Evolutionary conservation across 257 asterid species (phyloP), one percentile per base, ranked within the genome.

Genomic region (Eustoma russellianum): DNA sequence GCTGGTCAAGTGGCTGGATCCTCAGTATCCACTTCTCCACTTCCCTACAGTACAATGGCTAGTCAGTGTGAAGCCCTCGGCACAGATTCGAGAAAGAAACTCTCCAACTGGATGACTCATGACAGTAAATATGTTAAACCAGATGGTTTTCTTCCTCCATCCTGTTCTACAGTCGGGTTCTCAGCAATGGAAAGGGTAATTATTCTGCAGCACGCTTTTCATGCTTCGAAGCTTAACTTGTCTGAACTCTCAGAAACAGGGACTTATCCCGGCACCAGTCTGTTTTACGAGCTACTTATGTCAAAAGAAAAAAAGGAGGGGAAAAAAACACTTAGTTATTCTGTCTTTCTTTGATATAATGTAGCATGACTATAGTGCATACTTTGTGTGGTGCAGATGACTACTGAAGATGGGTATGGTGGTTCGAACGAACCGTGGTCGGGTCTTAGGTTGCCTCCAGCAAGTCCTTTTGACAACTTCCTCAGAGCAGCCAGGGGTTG

Each of bases 1-100:
- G 99, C 99, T 41, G 92, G 99, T 48, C 97, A 92, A 69, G 99
- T 92, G 34, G 99, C 97, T n/a, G 97, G 98, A 60, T 63, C 97
- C 48, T 71, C 85, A 6, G 71, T 92, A 33, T 92, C 97, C 48
- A 85, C 99, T 14, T 88, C 95, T 19, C 99, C 97, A 15, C 93
- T 88, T 62, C 97, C 97, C 12, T 92, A 82, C 70, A 82, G 85
- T 54, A 45, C 94, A 44, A 85, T 92, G 83, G 76, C 95, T 55
- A 80, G 81, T 64, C 97, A 92, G 66, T 92, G 99, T 8, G 97
- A 92, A 61, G 73, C 91, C 57, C 81, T 92, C 11, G 94, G 97
- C 17, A 74, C 76, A 0, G 99, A 92, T 74, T 63, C 96, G 0
- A 77, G 99, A 62, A 92, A 85, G 78, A 92, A 88, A 79, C 95